Percentiles rank a stretch among this genome's conserved stretches.
Conservation (phyloP, 306 rosid genomes). For the Vicia faba region DNA sequence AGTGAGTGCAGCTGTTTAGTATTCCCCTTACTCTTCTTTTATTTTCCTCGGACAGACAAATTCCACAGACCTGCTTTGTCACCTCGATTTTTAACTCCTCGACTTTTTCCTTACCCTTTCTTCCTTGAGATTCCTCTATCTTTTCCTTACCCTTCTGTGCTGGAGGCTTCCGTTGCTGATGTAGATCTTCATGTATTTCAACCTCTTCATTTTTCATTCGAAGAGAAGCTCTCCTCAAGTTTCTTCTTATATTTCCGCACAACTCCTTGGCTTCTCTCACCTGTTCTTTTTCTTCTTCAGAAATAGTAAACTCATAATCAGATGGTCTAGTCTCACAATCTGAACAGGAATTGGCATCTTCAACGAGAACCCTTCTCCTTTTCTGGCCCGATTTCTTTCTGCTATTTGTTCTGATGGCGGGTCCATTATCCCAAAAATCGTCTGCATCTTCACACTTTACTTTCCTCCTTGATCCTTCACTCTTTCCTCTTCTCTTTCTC, state of each 20-base stretch:
- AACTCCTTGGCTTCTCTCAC: slow-evolving; percentile 81
- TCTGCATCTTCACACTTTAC: slow-evolving; percentile 44
- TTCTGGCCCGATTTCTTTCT: slow-evolving; percentile 42
- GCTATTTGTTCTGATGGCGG: slow-evolving; percentile 37
- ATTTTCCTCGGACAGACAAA: slow-evolving; percentile 94
- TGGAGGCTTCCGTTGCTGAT: slow-evolving; percentile 55
- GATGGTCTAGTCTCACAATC: slow-evolving; percentile 62
- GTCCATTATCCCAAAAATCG: slow-evolving; percentile 49
- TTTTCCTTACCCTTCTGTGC: slow-evolving; percentile 90
- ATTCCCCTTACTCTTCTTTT: slow-evolving; percentile 89
- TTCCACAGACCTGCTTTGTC: slow-evolving; percentile 86
- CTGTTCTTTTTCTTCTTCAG: slow-evolving; percentile 99
- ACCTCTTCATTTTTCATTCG: slow-evolving; percentile 46
- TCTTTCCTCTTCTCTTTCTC: slow-evolving; percentile 62
- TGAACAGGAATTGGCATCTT: slow-evolving; percentile 49
- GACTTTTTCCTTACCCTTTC: slow-evolving; percentile 78
- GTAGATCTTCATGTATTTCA: slow-evolving; percentile 33
- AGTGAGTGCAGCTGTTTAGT: slow-evolving; percentile 88
- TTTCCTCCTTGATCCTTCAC: slow-evolving; percentile 45
- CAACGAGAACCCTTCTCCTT: slow-evolving; percentile 47
- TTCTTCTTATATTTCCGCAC: slow-evolving; percentile 51
- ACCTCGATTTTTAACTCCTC: slow-evolving; percentile 64
- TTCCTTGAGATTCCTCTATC: slow-evolving; percentile 62
- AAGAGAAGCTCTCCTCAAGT: slow-evolving; percentile 55
- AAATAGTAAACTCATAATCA: slow-evolving; percentile 74